Evolutionary conservation across 2,329 filamentous ascomycete species (phyloP).

Genomic region (Trichophyton equinum): DNA sequence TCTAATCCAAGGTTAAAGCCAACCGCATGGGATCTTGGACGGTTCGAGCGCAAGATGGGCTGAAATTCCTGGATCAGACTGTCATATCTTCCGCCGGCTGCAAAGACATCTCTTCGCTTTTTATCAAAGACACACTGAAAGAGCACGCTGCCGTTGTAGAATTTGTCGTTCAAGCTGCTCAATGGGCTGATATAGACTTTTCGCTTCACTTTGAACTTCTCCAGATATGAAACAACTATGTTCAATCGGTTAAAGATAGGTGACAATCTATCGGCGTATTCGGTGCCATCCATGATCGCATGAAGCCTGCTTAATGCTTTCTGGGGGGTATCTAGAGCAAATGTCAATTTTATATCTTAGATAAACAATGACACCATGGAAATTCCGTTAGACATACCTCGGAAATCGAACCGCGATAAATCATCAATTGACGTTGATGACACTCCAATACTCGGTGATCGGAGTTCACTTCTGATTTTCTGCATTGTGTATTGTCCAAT

Average conservation of each 20-base stretch:
- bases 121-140: constrained; percentile 90
- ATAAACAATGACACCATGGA: not conserved
- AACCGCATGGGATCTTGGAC: constrained; percentile 64
- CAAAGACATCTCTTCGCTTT: constrained; percentile 66
- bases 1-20: constrained; percentile 90
- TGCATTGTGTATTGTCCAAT: constrained; percentile 69
- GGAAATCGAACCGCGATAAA: constrained; percentile 79
- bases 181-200: constrained; percentile 78
- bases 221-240: constrained; percentile 63
- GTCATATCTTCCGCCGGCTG: constrained; percentile 88
- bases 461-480: constrained; percentile 68
- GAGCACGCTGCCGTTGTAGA: constrained; percentile 72
- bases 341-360: constrained; percentile 36
- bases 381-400: constrained; percentile 39
- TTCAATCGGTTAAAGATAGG: constrained; percentile 63
- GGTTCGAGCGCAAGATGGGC: constrained; percentile 51
- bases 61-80: constrained; percentile 72
- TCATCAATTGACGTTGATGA: constrained; percentile 86
- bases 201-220: constrained; percentile 58
- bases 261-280: constrained; percentile 39
- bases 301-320: constrained; percentile 55
- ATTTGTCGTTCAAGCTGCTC: constrained; percentile 79
- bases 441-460: constrained; percentile 67
- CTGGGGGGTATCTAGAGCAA: constrained; percentile 51
- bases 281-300: constrained; percentile 42